These are phyloP conservation scores for Corchorus olitorius DNA, from an alignment of 345 rosid genomes.

Conservation along the genomic window DNA sequence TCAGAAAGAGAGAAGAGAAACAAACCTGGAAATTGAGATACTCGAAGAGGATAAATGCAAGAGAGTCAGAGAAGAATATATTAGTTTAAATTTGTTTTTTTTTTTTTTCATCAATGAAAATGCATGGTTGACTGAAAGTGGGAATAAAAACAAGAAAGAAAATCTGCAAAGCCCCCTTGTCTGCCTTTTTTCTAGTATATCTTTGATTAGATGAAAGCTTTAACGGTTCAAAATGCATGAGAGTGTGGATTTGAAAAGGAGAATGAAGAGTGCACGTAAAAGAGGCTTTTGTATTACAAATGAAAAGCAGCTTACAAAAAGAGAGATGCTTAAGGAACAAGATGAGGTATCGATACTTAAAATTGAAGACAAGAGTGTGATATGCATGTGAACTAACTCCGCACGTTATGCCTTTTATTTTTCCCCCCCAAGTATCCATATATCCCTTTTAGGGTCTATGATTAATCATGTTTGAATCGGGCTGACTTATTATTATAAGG, in stretches of 20 bases:
- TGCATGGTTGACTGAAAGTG: background rate
- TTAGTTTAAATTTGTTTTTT: no score
- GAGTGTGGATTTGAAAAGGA: constrained; percentile 9
- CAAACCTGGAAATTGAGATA: no score
- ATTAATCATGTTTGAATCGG: no score
- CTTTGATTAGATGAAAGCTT: constrained; percentile 20
- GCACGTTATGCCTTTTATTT: no score
- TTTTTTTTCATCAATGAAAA: no score
- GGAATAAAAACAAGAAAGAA: constrained; percentile 19
- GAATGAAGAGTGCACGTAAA: constrained; percentile 27
- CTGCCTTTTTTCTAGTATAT: constrained; percentile 28
- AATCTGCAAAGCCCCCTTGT: constrained; percentile 32
- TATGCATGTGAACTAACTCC: background rate
- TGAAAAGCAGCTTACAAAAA: constrained; percentile 9
- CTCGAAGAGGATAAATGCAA: no score
- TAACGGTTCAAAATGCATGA: constrained; percentile 29
- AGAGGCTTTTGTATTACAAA: background rate
- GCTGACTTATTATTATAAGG: no score
- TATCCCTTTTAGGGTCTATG: no score
- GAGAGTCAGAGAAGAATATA: no score
- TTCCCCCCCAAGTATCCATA: no score
- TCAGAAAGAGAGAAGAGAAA: no score
- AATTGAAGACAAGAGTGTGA: background rate
- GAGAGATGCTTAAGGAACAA: constrained; percentile 12
- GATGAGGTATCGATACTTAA: constrained; percentile 14